These are phyloP conservation scores for Camelina sativa DNA, from an alignment of 345 rosid genomes.

Conservation along the genomic window DNA sequence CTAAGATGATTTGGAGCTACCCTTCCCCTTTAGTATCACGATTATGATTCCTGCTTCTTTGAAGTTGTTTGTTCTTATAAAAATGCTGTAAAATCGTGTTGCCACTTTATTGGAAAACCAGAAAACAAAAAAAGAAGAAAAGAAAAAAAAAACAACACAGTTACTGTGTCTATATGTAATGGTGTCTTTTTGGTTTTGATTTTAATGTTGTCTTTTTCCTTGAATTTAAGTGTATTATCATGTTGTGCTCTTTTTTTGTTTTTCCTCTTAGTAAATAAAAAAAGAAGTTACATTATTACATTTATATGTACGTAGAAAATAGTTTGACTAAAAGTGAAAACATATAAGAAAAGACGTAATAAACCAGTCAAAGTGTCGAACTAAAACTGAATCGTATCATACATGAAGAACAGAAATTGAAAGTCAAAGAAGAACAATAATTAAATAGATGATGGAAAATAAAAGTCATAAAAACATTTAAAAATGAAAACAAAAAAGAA, in stretches of 20 bases:
- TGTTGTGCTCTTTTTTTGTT: neutral
- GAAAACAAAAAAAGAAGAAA: constrained; percentile 26
- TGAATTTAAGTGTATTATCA: neutral
- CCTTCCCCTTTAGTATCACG: constrained; percentile 45
- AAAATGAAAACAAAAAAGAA: neutral
- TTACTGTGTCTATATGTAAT: constrained; percentile 44
- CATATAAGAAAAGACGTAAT: neutral
- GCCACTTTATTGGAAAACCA: constrained; percentile 47
- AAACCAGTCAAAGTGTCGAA: too few species aligned
- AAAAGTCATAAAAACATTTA: neutral
- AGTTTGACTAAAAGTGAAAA: neutral
- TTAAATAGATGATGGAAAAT: neutral
- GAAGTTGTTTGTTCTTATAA: constrained; percentile 46
- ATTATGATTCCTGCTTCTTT: constrained; percentile 45
- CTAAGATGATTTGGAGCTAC: constrained; percentile 51
- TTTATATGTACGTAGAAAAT: neutral
- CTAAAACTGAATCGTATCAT: neutral
- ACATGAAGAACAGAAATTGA: neutral
- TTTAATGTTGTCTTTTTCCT: constrained; percentile 4
- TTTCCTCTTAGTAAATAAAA: neutral
- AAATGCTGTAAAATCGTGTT: constrained; percentile 56
- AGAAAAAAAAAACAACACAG: constrained; percentile 18
- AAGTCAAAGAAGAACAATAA: neutral
- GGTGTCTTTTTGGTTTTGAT: constrained; percentile 18
- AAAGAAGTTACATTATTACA: neutral